Evolutionary conservation across 129 eudicot species (phyloP), one percentile per base, ranked within the genome.

Genomic region (Solidago caesia): DNA sequence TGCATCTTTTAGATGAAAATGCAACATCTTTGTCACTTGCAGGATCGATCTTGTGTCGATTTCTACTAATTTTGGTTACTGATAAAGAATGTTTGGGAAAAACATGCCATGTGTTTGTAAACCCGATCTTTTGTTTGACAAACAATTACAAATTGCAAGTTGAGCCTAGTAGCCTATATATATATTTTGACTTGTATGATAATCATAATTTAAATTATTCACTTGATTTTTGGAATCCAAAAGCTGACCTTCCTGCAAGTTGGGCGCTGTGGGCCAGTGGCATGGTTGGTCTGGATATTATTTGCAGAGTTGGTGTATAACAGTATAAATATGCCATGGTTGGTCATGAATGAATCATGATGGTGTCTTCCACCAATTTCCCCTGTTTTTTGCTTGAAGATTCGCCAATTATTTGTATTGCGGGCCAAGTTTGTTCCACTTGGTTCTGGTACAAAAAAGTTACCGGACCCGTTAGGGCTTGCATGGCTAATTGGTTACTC

Each of bases 361-460:
- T 78, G 64, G 77, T 62, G 81, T 51, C 61, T 68, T 69, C 68
- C 81, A 77, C 68, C 47, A 77, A 77, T 26, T 44, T 77, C 57
- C 39, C 62, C 16, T 58, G 49, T 49, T 68, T 58, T 77, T 77
- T 68, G 69, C 81, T 77, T 68, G 44, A 77, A 77, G 81, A 68
- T 77, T 77, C 68, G 61, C 25, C 60, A 68, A 45, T 68, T 8
- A 77, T 68, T 27, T 77, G 81, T 77, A 45, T 77, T 77, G 70
- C 56, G 75, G 74, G 81, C 52, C 75, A 68, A 56, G 12, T 56
- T 57, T 8, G 58, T 43, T 33, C 75, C 48, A 68, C 68, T 77
- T 77, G 75, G 66, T 49, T 8, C 27, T 15, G 72, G 55, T 75
- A 7, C 48, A 64, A 14, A 52, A 1, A 47, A 47, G 33, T 56